Percentiles rank a stretch among this genome's conserved stretches.
phyloP scores from a whole-genome alignment of 1,284 basidiomycete genomes.

The Ustilago loliicola region DNA sequence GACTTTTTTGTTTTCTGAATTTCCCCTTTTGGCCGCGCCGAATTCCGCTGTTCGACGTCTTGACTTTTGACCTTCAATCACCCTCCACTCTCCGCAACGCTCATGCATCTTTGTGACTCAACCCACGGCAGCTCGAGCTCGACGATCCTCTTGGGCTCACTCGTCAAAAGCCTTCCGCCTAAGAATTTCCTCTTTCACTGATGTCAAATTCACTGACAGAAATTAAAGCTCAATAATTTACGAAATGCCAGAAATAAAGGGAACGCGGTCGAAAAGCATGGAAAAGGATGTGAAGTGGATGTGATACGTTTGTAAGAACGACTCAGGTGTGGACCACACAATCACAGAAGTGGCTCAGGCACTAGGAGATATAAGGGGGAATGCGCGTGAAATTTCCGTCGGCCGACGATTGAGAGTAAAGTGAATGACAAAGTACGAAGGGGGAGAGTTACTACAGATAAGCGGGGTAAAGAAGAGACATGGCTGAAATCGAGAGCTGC shows the following conservation, averaged over 20 bases:
- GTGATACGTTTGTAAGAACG: background rate
- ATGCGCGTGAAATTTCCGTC: constrained; percentile 7
- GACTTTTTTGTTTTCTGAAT: background rate
- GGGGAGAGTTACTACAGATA: background rate
- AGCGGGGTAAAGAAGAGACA: background rate
- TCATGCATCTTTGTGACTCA: background rate
- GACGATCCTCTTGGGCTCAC: constrained; percentile 36
- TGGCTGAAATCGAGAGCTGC: background rate
- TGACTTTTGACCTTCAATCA: background rate
- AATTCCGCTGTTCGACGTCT: background rate
- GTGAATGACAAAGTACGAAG: background rate
- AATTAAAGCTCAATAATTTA: background rate
- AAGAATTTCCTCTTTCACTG: background rate
- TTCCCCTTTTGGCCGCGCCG: background rate
- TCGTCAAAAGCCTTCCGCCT: constrained; percentile 7
- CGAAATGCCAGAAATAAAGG: background rate
- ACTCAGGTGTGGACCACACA: background rate
- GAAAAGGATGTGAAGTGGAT: background rate
- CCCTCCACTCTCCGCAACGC: background rate
- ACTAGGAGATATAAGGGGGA: background rate
- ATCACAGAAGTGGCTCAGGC: background rate
- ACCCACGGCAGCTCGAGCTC: constrained; percentile 19
- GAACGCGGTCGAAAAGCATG: background rate
- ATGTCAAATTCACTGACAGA: background rate
- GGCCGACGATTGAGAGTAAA: constrained; percentile 8